Base-by-base conservation (phyloP, 1,139 yeast genomes). In the Saccharomyces hybrid region DNA sequence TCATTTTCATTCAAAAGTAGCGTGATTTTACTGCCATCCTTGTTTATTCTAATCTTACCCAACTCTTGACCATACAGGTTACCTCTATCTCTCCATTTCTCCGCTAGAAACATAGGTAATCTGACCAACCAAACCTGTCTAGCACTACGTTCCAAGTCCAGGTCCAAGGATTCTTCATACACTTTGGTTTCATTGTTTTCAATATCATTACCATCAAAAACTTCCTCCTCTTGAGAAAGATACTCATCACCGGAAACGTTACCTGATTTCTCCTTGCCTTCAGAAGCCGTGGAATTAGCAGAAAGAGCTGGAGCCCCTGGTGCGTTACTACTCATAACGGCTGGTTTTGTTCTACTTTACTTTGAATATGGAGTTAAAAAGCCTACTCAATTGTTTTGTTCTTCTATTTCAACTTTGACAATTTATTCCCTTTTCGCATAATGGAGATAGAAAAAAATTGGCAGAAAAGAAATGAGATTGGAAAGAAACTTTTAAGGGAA, bases 101-200 rank as follows among this genome's bases (percentile, higher is more conserved):
- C 90, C 51, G 95, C 87, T 58, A 93, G 75, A 66, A 89, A 90
- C 65, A 88, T 82, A 3, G 99, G 98, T 63, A 93, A 74, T 63
- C 95, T 82, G 28, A 93, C 96, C 29, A 93, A 75, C 99, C 99
- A 93, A 47, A 93, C 85, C 64, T 89, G 89, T 62, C 83, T 83
- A 50, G 73, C 74, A 9, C 83, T 81, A 31, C 73, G 71, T 6
- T 72, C 59, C 50, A 86, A 66, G 64, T 84, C 82, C 75, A 86
- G 72, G 66, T 86, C 87, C 51, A 86, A 73, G 2, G 86, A 76
- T 66, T 85, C 90, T 56, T 82, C 72, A 53, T 70, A 70, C 26
- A 70, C 68, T 51, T 66, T 68, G 26, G 68, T 66, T 58, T 68
- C 72, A 53, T 69, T 70, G 42, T 68, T 67, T 53, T 68, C 70